Conservation (phyloP, 306 rosid genomes). For the Carpinus fangiana region DNA sequence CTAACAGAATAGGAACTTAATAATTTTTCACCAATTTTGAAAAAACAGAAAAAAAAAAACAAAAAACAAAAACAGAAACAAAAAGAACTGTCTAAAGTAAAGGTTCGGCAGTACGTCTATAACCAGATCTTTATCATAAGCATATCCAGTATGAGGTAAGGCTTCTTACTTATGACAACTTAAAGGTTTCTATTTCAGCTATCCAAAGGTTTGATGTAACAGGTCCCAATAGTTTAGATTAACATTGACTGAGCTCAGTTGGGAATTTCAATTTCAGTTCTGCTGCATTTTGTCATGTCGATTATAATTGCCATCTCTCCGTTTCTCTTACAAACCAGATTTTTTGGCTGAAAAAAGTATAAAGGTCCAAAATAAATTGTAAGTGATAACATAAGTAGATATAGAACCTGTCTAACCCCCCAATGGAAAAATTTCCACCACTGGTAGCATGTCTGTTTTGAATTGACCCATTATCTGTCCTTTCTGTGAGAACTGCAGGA, state of each 20-base stretch:
- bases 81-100: not conserved
- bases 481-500: constrained; percentile 43
- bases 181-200: not conserved
- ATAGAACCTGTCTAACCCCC: constrained; percentile 53
- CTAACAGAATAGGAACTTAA: too few relatives aligned
- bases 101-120: not conserved
- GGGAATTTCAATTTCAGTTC: not conserved
- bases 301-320: not conserved
- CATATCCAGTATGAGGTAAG: not conserved
- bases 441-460: constrained; percentile 33
- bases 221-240: not conserved
- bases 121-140: not conserved
- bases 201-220: not conserved
- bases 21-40: too few relatives aligned
- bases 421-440: constrained; percentile 35
- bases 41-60: too few relatives aligned
- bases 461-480: constrained; percentile 28
- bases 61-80: too few relatives aligned
- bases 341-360: not conserved
- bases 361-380: not conserved
- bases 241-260: not conserved
- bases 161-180: not conserved
- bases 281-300: not conserved
- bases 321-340: not conserved
- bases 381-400: constrained; percentile 6